These are phyloP conservation scores for Sporisorium scitamineum DNA, from an alignment of 1,284 basidiomycete species.

Conservation along the genomic window DNA sequence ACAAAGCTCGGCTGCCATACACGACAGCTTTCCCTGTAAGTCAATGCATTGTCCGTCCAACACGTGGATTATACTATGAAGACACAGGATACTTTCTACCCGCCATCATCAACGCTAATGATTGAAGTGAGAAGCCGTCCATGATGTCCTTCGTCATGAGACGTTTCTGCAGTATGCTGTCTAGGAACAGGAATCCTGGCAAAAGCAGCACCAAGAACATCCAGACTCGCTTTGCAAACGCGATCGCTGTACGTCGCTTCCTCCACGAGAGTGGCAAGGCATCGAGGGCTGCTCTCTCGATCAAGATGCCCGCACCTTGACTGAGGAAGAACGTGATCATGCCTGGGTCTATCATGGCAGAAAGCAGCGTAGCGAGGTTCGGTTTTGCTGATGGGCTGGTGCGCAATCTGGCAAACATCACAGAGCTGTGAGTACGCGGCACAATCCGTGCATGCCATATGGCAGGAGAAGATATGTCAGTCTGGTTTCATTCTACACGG, in stretches of 20 bases:
- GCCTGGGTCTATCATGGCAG: constrained; percentile 26
- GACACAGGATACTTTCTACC: constrained; percentile 30
- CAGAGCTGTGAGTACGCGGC: constrained; percentile 15
- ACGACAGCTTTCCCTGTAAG: not conserved
- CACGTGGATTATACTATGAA: not conserved
- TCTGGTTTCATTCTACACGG: not conserved
- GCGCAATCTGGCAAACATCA: constrained; percentile 33
- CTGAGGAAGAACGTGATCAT: constrained; percentile 43
- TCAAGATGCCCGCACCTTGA: constrained; percentile 29
- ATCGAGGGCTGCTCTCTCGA: constrained; percentile 28
- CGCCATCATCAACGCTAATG: constrained; percentile 26
- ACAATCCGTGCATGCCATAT: not conserved
- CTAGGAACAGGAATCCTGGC: constrained; percentile 28
- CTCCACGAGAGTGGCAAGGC: constrained; percentile 18
- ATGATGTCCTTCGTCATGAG: constrained; percentile 35
- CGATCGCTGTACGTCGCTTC: constrained; percentile 18
- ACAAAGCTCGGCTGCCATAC: not conserved
- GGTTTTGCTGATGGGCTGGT: not conserved
- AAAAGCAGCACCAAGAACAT: constrained; percentile 23
- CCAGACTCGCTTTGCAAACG: constrained; percentile 23
- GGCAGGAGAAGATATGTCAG: not conserved
- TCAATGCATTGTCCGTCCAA: constrained; percentile 19
- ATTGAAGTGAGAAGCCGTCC: constrained; percentile 22
- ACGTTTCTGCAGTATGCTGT: constrained; percentile 25
- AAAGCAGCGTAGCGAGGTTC: not conserved